These are phyloP conservation scores for Blakeslea trispora DNA, from an alignment of 371 early-diverging fungal genomes.

Conservation along the genomic window DNA sequence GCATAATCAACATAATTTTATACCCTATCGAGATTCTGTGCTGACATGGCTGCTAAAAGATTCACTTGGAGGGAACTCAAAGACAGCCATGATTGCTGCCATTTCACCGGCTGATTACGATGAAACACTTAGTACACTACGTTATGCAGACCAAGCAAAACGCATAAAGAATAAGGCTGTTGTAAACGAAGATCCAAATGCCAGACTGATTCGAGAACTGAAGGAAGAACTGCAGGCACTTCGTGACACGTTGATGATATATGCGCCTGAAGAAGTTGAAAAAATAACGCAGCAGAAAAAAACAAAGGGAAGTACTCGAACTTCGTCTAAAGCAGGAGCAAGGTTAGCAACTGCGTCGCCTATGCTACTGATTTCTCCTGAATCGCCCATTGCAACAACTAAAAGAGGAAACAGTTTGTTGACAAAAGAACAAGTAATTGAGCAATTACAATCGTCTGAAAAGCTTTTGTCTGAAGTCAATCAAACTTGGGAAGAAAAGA, in stretches of 20 bases:
- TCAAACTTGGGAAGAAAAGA: conserved; percentile 69
- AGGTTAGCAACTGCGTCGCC: conserved; percentile 18
- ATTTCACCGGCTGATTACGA: conserved; percentile 76
- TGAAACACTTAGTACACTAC: conserved; percentile 90
- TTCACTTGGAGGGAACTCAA: conserved; percentile 88
- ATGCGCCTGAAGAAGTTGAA: conserved; percentile 48
- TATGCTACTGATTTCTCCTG: conserved; percentile 23
- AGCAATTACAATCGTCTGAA: conserved; percentile 41
- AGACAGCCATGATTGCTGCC: conserved; percentile 88
- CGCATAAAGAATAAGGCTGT: conserved; percentile 85
- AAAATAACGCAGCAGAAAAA: conserved; percentile 18
- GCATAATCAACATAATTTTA: conserved; percentile 35
- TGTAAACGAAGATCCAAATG: conserved; percentile 87
- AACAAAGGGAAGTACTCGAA: conserved; percentile 3
- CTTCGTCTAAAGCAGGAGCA: conserved; percentile 19
- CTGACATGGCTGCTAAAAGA: conserved; percentile 94
- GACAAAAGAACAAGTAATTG: conserved; percentile 66
- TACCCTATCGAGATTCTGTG: conserved; percentile 81
- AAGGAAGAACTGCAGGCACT: conserved; percentile 77
- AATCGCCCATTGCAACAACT: conserved; percentile 14
- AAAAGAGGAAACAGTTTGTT: conserved; percentile 29
- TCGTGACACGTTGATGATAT: conserved; percentile 58
- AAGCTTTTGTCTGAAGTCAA: conserved; percentile 37
- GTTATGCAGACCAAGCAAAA: conserved; percentile 93
- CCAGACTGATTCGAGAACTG: conserved; percentile 75